Conservation (phyloP, 257 asterid genomes). For the Striga asiatica region DNA sequence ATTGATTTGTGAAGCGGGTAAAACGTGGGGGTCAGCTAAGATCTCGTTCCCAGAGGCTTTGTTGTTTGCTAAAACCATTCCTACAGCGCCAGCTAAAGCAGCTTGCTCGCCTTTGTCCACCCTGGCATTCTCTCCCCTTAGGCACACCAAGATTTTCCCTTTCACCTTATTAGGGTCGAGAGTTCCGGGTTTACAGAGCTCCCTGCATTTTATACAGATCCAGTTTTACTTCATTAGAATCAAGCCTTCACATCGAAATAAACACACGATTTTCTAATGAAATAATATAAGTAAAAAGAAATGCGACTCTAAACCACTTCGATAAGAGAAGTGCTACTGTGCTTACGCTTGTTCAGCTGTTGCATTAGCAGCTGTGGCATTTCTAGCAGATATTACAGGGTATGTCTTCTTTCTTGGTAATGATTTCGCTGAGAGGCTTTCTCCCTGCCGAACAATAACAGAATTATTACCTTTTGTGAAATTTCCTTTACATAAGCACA, state of each 20-base stretch:
- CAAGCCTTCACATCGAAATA: not conserved
- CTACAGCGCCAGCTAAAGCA: slow-evolving; percentile 71
- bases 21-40: slow-evolving; percentile 74
- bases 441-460: slow-evolving; percentile 39
- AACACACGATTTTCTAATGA: too few species aligned
- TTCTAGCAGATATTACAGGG: slow-evolving; percentile 39
- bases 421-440: slow-evolving; percentile 50
- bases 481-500: not conserved
- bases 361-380: slow-evolving; percentile 43
- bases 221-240: not conserved
- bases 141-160: slow-evolving; percentile 78
- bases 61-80: slow-evolving; percentile 70
- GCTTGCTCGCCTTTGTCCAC: slow-evolving; percentile 79
- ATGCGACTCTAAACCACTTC: not conserved
- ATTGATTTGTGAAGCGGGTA: slow-evolving; percentile 76
- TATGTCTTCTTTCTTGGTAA: slow-evolving; percentile 28
- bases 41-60: slow-evolving; percentile 62
- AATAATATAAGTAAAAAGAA: not conserved
- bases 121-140: slow-evolving; percentile 58
- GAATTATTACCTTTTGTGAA: not conserved
- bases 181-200: slow-evolving; percentile 56
- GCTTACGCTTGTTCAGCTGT: slow-evolving; percentile 59
- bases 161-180: slow-evolving; percentile 62
- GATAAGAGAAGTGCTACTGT: not conserved
- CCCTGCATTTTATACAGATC: slow-evolving; percentile 23